phyloP scores from a whole-genome alignment of 805 yeast species.

The Yarrowia alimentaria region DNA sequence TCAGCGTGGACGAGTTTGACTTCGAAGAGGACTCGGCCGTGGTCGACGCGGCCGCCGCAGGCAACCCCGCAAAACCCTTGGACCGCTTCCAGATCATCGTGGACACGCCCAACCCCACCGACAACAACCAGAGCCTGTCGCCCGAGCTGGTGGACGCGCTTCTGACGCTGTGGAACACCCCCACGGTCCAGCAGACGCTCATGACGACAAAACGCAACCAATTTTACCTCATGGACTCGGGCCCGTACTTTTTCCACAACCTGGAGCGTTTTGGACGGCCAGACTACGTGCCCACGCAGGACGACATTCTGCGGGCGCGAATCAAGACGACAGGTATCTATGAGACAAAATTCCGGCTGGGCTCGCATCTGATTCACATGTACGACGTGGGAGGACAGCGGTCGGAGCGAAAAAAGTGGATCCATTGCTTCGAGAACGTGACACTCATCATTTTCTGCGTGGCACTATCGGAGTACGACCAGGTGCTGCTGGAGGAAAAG shows the following conservation, averaged over 20 bases:
- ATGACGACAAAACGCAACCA: slow-evolving; percentile 52
- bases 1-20: slow-evolving; percentile 11
- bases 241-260: slow-evolving; percentile 64
- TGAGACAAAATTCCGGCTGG: slow-evolving; percentile 76
- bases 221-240: slow-evolving; percentile 83
- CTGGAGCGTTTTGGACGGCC: slow-evolving; percentile 58
- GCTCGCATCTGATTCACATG: slow-evolving; percentile 60
- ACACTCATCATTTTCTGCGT: slow-evolving; percentile 88
- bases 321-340: slow-evolving; percentile 91
- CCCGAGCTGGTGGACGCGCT: slow-evolving; percentile 50
- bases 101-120: slow-evolving; percentile 18
- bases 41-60: no score
- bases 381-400: slow-evolving; percentile 95
- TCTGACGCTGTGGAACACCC: slow-evolving; percentile 52
- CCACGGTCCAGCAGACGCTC: slow-evolving; percentile 57
- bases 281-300: slow-evolving; percentile 66
- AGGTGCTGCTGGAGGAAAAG: slow-evolving; percentile 72
- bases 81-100: slow-evolving; percentile 21
- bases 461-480: slow-evolving; percentile 88
- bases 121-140: slow-evolving; percentile 49
- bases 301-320: slow-evolving; percentile 82
- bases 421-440: slow-evolving; percentile 92
- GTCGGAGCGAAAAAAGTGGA: slow-evolving; percentile 95
- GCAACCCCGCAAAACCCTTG: no score
- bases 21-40: slow-evolving; percentile 33